Base-by-base conservation (phyloP, 805 yeast genomes). In the Millerago galiae region DNA sequence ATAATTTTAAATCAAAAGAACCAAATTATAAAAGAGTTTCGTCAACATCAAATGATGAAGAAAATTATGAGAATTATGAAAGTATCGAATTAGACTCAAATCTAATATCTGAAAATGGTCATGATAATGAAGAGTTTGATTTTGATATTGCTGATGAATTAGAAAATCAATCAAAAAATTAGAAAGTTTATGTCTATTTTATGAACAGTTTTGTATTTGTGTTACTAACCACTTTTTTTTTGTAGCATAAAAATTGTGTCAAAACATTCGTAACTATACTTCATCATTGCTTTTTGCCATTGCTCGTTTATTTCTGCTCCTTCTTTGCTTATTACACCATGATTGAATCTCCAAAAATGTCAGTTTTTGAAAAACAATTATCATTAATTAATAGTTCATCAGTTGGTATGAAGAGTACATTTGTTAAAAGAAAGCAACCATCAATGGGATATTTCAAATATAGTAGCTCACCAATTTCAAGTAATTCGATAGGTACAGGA, bases 71-170 rank as follows among this genome's bases (percentile, higher is more conserved):
- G 11, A 40, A 38, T 8, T 40, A 46, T 27, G 58, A 55, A 26
- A 52, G 47, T 29, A 50, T 56, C 25, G 59, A 56, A 39, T 18
- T 56, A 21, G 46, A 47, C 13, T 26, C 54, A 44, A 28, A 29
- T 9, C 33, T 40, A 13, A 10, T 35, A 10, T 26, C 30, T 12
- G 16, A 17, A 4, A 37, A 8, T 26, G 34, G 15, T 7, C 18
- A 24, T 11, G 39, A 42, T 8, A 26, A 25, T 5, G 47, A 42
- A 32, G 52, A 47, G 17, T 36, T 33, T 8, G 46, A 52, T 25
- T 50, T 53, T 35, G 54, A 54, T 31, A 43, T 56, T 24, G 55
- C 53, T 26, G 30, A 48, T 35, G 56, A 55, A 16, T 15, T 45
- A 7, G 51, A 44, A 4, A 36, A 37, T 26, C 44, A 17, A 13